Conservation (phyloP, 129 eudicot species). For the Lonicera japonica region DNA sequence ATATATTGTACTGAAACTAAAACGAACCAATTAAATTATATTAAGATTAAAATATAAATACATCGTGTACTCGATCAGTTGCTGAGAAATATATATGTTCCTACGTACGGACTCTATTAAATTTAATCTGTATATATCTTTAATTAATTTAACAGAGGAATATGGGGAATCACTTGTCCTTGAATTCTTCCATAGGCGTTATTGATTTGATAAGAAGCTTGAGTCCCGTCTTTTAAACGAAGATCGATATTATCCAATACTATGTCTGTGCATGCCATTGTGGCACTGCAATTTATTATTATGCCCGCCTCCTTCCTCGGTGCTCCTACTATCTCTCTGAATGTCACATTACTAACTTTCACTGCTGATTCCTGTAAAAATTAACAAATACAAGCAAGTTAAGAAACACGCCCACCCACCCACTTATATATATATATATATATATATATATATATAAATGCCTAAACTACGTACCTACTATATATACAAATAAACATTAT, state of each 20-base stretch:
- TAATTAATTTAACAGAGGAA: background rate
- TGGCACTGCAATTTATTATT: conserved; percentile 16
- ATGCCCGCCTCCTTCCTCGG: conserved; percentile 10
- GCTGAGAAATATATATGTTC: too few species aligned
- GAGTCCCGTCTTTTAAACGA: background rate
- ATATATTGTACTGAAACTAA: too few species aligned
- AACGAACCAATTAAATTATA: too few species aligned
- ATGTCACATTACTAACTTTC: conserved; percentile 19
- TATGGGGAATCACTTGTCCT: conserved; percentile 13
- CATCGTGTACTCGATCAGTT: too few species aligned
- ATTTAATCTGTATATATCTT: too few species aligned
- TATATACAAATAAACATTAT: background rate
- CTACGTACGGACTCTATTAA: too few species aligned
- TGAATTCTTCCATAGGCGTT: conserved; percentile 15
- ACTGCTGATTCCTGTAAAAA: conserved; percentile 22
- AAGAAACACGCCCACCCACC: too few species aligned
- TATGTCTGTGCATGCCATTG: conserved; percentile 21
- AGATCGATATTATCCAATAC: conserved; percentile 15
- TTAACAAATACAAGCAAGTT: background rate
- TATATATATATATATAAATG: too few species aligned
- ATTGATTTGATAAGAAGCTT: background rate
- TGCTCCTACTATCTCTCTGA: conserved; percentile 10
- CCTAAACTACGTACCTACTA: background rate
- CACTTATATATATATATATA: too few species aligned
- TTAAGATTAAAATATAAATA: too few species aligned